Evolutionary conservation across 441 rosid genomes (phyloP), one percentile per base, ranked within the genome.

Genomic region (Syzygium malaccense): DNA sequence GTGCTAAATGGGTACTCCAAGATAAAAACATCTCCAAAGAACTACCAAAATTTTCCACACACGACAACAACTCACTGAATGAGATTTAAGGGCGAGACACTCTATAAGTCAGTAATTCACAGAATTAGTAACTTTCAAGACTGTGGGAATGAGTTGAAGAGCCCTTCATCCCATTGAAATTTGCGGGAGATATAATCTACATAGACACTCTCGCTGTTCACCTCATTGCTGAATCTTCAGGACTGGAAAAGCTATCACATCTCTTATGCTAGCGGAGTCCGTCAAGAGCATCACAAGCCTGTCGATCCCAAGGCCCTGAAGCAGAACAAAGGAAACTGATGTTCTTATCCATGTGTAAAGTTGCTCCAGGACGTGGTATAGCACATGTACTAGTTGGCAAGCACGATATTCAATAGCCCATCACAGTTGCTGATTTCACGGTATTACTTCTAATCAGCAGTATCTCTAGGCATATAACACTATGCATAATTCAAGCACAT

Each of bases 241-340:
- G 91, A 95, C 96, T 11, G 98, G 99, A 92, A 97, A 98, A 55
- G 99, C 98, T 88, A 97, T 98, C 32, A 97, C 99, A 87, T 98
- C 99, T 71, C 99, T 92, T 86, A 98, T 96, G 90, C 97, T 96
- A 55, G 97, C 95, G 4, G 98, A 96, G 92, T 98, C 92, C 0
- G 98, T 95, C 94, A 97, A 90, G 87, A 96, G 95, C 99, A 98
- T 96, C 91, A 97, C 98, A 86, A 97, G 93, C 92, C 99, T 94
- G 93, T 98, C 98, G 20, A 98, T 95, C 89, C 99, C 99, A 3
- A 96, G 97, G 87, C 99, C 99, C 99, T 97, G 86, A 80, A 92
- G 28, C 23, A 51, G 79, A 87, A 71, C 37, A 45, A n/a, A 8
- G 55, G 75, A 64, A 87, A 86, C 13, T 30, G 85, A 87, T 12